Percentiles rank a stretch among this genome's conserved stretches.
phyloP scores from a whole-genome alignment of 495 filamentous ascomycete genomes.

The Echria macrotheca region DNA sequence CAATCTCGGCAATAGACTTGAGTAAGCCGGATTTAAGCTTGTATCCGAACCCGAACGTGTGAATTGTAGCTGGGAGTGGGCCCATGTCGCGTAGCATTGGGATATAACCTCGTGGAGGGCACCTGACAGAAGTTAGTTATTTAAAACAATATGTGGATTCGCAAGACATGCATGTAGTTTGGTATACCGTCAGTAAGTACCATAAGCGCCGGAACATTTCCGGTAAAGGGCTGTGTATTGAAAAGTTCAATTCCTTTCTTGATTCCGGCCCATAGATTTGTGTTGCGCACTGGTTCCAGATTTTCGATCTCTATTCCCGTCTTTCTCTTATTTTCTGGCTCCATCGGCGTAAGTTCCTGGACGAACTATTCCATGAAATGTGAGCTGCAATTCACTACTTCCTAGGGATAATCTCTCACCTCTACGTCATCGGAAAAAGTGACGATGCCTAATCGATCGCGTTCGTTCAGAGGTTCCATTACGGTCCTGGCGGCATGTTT shows the following conservation, averaged over 20 bases:
- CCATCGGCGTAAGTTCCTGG: conserved; percentile 36
- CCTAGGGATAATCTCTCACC: too few relatives aligned
- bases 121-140: too few relatives aligned
- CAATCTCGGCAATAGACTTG: conserved; percentile 40
- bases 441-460: conserved; percentile 43
- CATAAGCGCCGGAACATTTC: conserved; percentile 37
- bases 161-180: conserved; percentile 33
- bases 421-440: conserved; percentile 29
- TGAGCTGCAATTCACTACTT: too few relatives aligned
- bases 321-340: conserved; percentile 23
- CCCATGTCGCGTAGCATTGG: conserved; percentile 30
- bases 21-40: conserved; percentile 35
- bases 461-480: conserved; percentile 33
- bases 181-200: conserved; percentile 45
- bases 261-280: conserved; percentile 43
- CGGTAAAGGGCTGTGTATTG: conserved; percentile 3
- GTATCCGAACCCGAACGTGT: conserved; percentile 47
- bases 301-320: conserved; percentile 26
- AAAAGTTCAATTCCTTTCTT: conserved; percentile 32
- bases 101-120: conserved; percentile 32
- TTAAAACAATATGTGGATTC: too few relatives aligned
- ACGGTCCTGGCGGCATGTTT: conserved; percentile 44
- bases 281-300: conserved; percentile 21
- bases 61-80: conserved; percentile 33
- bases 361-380: too few relatives aligned